Conservation (phyloP, 1,284 basidiomycete species). For the Fomitiporia mediterranea region DNA sequence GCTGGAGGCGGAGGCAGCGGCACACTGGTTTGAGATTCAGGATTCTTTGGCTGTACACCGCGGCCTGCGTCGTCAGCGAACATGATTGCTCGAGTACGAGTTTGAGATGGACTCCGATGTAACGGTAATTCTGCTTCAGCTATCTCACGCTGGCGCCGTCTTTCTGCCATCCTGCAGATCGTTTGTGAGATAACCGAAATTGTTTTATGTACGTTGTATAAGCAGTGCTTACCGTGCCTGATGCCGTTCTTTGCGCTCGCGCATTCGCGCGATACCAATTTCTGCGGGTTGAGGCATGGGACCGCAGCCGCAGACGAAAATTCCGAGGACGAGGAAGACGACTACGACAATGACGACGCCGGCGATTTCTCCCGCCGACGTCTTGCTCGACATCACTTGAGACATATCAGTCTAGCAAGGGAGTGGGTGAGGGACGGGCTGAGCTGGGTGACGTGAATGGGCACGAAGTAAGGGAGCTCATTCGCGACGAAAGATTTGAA, state of each 20-base stretch:
- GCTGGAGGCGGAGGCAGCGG: background rate
- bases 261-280: background rate
- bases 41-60: background rate
- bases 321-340: constrained; percentile 4
- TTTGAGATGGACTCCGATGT: background rate
- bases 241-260: background rate
- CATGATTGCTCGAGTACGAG: background rate
- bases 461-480: background rate
- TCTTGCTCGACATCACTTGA: background rate
- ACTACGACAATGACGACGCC: constrained; percentile 6
- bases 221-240: background rate
- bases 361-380: constrained; percentile 2
- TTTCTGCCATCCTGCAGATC: constrained; percentile 1
- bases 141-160: background rate
- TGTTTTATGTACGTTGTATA: no score
- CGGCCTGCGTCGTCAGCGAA: background rate
- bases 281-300: background rate
- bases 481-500: background rate
- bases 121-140: background rate
- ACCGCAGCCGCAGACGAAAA: constrained; percentile 8
- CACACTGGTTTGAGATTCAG: background rate
- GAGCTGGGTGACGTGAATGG: background rate
- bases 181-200: no score
- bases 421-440: background rate
- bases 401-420: background rate